Evolutionary conservation across 257 asterid species (phyloP), one percentile per base, ranked within the genome.

Genomic region (Fraxinus americana): DNA sequence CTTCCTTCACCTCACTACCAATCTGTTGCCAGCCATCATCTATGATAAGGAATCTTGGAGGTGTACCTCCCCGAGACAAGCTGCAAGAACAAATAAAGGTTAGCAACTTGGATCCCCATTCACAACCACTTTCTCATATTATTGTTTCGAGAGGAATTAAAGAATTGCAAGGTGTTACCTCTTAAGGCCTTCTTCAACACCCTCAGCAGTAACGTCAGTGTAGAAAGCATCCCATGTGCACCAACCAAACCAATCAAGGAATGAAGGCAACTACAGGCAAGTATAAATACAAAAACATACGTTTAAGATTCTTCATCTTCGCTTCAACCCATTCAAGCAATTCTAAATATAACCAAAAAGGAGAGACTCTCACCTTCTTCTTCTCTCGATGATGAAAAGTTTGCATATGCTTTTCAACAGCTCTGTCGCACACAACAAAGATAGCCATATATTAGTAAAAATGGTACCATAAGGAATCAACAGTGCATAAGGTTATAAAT

Each of bases 191-290:
- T 93, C 90, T 75, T 91, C 97, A 27, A 95, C 98, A 10, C 98
- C 98, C 85, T 95, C 99, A 27, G 98, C 98, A 34, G 99, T 95
- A 83, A 95, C 99, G 76, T 91, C 97, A 34, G 99, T 95, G 88
- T 95, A 95, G 82, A 95, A 95, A 79, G 99, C 99, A 89, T 95
- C 99, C 99, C 99, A 95, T 29, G 99, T 95, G 85, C 99, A 95
- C 99, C 99, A 95, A 69, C 99, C 99, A 75, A 95, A 92, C 99
- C 99, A 95, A 87, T 95, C 97, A 27, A 95, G 83, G 76, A 90
- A 85, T 11, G 91, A 87, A 35, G 99, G 99, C 78, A 95, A 57
- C 99, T 94, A 77, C 74, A 84, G 45, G 79, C 68, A 57, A 66
- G 43, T 68, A 73, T 76, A 74, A 78, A 41, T 48, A 50, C 77